Conservation (phyloP, 257 asterid species). For the Lithospermum erythrorhizon region DNA sequence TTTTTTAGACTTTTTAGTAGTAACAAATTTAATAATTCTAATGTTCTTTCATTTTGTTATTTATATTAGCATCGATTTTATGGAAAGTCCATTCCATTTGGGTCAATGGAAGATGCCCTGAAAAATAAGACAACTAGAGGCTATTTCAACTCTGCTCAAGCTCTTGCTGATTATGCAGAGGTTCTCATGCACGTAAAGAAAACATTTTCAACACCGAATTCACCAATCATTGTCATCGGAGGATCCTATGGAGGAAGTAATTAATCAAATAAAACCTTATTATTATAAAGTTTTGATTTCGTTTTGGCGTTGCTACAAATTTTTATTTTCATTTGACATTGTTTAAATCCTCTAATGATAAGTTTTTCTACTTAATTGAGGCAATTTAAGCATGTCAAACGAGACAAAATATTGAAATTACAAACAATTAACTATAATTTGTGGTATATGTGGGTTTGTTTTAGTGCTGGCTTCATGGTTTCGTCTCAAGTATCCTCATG, state of each 20-base stretch:
- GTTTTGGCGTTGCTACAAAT: no score
- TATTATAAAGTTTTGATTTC: no score
- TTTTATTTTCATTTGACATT: no score
- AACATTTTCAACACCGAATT: slow-evolving; percentile 6
- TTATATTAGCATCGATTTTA: slow-evolving; percentile 5
- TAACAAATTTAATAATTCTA: not conserved
- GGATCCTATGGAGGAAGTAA: slow-evolving; percentile 24
- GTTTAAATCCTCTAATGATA: no score
- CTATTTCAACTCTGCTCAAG: slow-evolving; percentile 20
- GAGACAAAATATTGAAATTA: no score
- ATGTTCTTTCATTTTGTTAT: not conserved
- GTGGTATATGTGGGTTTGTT: not conserved
- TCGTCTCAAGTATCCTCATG: slow-evolving; percentile 73
- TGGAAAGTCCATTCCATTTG: not conserved
- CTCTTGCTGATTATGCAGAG: slow-evolving; percentile 20
- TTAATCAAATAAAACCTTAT: not conserved
- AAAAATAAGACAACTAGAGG: slow-evolving; percentile 6
- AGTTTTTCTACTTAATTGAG: no score
- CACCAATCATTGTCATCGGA: slow-evolving; percentile 14
- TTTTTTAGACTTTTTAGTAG: not conserved
- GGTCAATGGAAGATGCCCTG: slow-evolving; percentile 4
- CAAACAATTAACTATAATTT: no score
- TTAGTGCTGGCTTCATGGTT: slow-evolving; percentile 83
- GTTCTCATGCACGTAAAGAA: slow-evolving; percentile 12
- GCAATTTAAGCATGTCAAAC: no score